Conservation (phyloP, 2,329 filamentous ascomycete species). For the Ophiognomonia clavigignenti-juglandacearum region DNA sequence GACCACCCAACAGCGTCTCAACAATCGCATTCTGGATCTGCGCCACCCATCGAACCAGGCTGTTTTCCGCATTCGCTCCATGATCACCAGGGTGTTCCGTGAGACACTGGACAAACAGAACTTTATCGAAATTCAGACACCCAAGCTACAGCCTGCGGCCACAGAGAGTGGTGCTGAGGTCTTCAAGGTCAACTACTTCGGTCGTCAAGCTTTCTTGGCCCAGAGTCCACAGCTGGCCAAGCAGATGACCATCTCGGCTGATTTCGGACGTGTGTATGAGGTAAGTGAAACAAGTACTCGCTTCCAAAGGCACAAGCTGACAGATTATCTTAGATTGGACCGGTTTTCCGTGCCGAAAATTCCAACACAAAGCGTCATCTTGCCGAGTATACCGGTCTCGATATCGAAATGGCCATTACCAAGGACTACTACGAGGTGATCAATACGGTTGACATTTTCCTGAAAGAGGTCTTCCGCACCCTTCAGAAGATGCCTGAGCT, state of each 20-base stretch:
- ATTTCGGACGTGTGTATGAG: slow-evolving; percentile 86
- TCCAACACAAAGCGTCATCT: slow-evolving; percentile 92
- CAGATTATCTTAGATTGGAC: slow-evolving; percentile 50
- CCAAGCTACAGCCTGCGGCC: slow-evolving; percentile 83
- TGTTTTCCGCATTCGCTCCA: slow-evolving; percentile 82
- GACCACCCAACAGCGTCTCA: slow-evolving; percentile 59
- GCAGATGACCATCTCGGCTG: slow-evolving; percentile 86
- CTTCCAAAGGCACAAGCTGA: not conserved
- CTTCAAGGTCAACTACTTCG: slow-evolving; percentile 90
- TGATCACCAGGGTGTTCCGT: slow-evolving; percentile 76
- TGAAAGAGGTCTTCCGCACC: slow-evolving; percentile 65
- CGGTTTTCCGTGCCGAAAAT: slow-evolving; percentile 91
- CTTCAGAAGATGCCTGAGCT: slow-evolving; percentile 63
- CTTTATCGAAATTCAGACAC: slow-evolving; percentile 92
- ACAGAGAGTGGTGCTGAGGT: slow-evolving; percentile 90
- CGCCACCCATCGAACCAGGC: slow-evolving; percentile 82
- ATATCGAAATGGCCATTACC: slow-evolving; percentile 88
- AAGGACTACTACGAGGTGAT: slow-evolving; percentile 88
- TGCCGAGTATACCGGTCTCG: slow-evolving; percentile 90
- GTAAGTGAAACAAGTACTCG: slow-evolving; percentile 24
- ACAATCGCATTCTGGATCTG: slow-evolving; percentile 76
- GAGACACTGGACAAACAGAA: slow-evolving; percentile 65
- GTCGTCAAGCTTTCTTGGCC: slow-evolving; percentile 77
- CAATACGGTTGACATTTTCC: slow-evolving; percentile 68
- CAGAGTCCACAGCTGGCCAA: slow-evolving; percentile 91